phyloP scores from a whole-genome alignment of 148 eudicot species.

The Chenopodium album region DNA sequence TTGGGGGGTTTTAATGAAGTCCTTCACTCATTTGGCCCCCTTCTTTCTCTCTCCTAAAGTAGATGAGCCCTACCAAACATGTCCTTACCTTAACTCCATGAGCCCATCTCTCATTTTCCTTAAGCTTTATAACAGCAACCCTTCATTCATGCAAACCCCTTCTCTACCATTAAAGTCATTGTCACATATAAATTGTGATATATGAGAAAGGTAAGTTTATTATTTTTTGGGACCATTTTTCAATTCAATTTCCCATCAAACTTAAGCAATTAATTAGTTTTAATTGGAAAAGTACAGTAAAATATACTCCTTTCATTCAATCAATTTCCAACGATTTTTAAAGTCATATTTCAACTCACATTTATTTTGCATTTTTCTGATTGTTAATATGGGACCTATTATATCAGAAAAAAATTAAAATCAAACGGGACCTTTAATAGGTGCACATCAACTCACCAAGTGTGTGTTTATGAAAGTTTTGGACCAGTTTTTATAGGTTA shows the following conservation, averaged over 20 bases:
- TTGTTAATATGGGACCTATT: not conserved
- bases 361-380: not conserved
- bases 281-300: too few species aligned
- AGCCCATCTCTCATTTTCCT: constrained; percentile 38
- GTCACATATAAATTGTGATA: constrained; percentile 26
- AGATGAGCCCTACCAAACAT: constrained; percentile 29
- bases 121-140: constrained; percentile 46
- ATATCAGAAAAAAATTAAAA: too few species aligned
- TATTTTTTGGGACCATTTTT: constrained; percentile 16
- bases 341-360: constrained; percentile 7
- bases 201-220: constrained; percentile 2
- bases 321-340: not conserved
- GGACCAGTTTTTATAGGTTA: not conserved
- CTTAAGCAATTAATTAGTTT: constrained; percentile 3
- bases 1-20: constrained; percentile 16
- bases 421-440: not conserved
- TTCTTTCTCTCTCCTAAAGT: not conserved
- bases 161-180: constrained; percentile 48
- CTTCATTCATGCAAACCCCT: constrained; percentile 58
- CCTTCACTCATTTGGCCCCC: not conserved
- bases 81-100: constrained; percentile 37
- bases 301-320: not conserved
- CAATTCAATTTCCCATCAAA: constrained; percentile 14
- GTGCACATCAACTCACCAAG: not conserved
- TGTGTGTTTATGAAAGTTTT: not conserved